These are phyloP conservation scores for Aspergillus jensenii DNA, from an alignment of 2,329 filamentous ascomycete genomes.

Conservation along the genomic window DNA sequence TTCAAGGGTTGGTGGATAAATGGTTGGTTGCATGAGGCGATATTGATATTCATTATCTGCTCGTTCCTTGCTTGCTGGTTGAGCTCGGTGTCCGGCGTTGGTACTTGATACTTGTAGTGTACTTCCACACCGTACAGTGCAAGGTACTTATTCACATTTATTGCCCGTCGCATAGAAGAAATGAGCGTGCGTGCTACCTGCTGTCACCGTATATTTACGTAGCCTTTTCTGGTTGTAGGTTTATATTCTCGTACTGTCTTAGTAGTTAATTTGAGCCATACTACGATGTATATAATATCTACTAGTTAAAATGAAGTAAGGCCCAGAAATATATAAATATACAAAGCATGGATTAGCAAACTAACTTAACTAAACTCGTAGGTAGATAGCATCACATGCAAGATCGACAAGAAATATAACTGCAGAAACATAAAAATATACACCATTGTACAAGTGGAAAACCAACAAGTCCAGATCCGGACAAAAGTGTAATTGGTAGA, in stretches of 20 bases:
- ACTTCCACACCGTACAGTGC: not conserved
- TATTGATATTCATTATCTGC: not conserved
- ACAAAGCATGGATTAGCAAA: too few relatives aligned
- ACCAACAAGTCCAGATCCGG: not conserved
- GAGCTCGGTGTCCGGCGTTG: constrained; percentile 31
- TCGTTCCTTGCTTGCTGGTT: constrained; percentile 11
- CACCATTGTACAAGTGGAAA: not conserved
- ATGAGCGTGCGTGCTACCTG: not conserved
- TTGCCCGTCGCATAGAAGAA: not conserved
- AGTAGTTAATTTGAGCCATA: too few relatives aligned
- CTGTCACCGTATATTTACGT: not conserved
- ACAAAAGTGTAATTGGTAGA: not conserved
- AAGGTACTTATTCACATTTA: not conserved
- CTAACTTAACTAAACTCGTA: too few relatives aligned
- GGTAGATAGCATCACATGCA: too few relatives aligned
- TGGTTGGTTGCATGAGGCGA: not conserved
- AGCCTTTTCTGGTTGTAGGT: too few relatives aligned
- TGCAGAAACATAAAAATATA: not conserved
- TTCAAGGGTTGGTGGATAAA: not conserved
- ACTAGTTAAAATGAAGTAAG: too few relatives aligned
- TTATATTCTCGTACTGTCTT: too few relatives aligned
- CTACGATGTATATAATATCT: too few relatives aligned
- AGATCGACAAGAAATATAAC: too few relatives aligned
- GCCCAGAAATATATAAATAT: too few relatives aligned
- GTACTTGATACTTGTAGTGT: not conserved